Conservation (phyloP, 768 basidiomycete species). For the Exsudoporus frostii region DNA sequence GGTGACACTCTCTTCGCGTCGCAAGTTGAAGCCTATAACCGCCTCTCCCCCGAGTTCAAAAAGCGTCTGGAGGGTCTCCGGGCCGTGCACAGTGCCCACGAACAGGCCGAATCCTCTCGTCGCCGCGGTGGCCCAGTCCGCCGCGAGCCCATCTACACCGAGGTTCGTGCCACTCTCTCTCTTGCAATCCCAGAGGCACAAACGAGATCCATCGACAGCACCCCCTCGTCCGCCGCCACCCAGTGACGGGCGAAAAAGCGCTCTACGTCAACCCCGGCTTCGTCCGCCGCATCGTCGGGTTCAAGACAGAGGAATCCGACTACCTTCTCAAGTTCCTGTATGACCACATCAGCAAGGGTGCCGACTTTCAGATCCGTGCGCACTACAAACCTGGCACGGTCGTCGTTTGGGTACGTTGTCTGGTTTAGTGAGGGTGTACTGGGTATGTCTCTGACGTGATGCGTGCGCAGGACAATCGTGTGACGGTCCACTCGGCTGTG, state of each 20-base stretch:
- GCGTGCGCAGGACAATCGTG: not conserved
- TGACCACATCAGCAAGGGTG: not conserved
- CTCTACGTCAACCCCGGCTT: slow-evolving; percentile 57
- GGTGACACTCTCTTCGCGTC: slow-evolving; percentile 58
- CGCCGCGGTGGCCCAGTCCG: not conserved
- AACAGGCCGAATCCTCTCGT: slow-evolving; percentile 46
- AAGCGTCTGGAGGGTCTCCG: slow-evolving; percentile 55
- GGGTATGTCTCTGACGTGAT: not conserved
- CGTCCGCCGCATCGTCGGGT: not conserved
- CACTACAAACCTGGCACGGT: not conserved
- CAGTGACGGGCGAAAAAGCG: slow-evolving; percentile 45
- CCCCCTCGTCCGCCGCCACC: slow-evolving; percentile 55
- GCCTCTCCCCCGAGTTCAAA: slow-evolving; percentile 53
- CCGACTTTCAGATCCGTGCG: not conserved
- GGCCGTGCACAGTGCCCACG: slow-evolving; percentile 54
- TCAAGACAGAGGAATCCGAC: slow-evolving; percentile 52
- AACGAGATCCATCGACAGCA: not conserved
- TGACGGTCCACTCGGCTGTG: not conserved
- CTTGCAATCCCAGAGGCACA: not conserved
- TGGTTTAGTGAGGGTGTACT: not conserved
- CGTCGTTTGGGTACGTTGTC: not conserved
- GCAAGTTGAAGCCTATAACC: slow-evolving; percentile 57
- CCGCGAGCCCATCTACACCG: not conserved
- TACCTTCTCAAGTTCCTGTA: slow-evolving; percentile 7
- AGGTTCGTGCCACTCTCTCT: not conserved